phyloP scores from a whole-genome alignment of 306 rosid genomes.

The Dalbergia cultrata region DNA sequence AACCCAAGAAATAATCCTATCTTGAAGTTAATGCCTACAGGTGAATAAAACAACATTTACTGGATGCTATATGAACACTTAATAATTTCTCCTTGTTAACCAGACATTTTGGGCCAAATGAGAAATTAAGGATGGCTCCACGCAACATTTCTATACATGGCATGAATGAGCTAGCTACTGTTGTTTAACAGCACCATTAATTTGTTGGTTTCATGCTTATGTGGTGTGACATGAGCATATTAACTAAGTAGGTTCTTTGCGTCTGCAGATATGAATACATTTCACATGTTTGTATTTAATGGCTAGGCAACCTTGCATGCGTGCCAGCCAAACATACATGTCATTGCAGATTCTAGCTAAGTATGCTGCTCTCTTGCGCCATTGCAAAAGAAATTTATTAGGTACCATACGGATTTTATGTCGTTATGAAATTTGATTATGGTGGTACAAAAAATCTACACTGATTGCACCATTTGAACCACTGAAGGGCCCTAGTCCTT shows the following conservation, averaged over 20 bases:
- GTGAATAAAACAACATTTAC: too few relatives aligned
- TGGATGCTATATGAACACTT: too few relatives aligned
- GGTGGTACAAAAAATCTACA: slow-evolving; percentile 13
- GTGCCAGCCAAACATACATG: slow-evolving; percentile 52
- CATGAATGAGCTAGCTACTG: slow-evolving; percentile 19
- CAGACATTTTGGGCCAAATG: too few relatives aligned
- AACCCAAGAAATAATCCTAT: too few relatives aligned
- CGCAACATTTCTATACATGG: slow-evolving; percentile 5
- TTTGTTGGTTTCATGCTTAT: slow-evolving; percentile 19
- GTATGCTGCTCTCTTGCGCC: slow-evolving; percentile 9
- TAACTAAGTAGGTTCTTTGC: slow-evolving; percentile 39
- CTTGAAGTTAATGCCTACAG: too few relatives aligned
- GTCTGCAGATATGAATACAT: slow-evolving; percentile 50
- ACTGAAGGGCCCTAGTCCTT: background rate
- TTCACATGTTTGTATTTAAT: slow-evolving; percentile 62
- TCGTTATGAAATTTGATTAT: background rate
- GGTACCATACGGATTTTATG: background rate
- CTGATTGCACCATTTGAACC: slow-evolving; percentile 24
- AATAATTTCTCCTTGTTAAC: too few relatives aligned
- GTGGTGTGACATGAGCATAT: slow-evolving; percentile 30
- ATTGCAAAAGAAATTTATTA: background rate
- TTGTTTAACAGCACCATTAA: background rate
- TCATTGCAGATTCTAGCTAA: slow-evolving; percentile 38
- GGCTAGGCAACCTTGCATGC: slow-evolving; percentile 49
- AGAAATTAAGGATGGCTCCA: background rate